Evolutionary conservation across 352 stramenopile genomes (phyloP).

Genomic region (Phytophthora cryptogea): DNA sequence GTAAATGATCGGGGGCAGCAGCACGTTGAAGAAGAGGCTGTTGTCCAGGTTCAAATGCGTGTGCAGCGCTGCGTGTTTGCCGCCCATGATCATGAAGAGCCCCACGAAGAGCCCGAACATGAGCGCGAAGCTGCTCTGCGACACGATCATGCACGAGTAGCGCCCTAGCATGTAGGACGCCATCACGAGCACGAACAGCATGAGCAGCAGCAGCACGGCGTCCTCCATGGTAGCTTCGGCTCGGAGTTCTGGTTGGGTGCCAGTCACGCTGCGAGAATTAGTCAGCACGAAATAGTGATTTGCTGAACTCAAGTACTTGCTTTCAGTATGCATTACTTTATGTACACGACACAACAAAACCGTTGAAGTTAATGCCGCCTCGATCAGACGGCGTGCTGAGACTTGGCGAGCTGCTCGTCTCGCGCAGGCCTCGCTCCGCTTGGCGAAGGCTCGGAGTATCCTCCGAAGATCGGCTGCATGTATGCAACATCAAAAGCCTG

Average conservation of each 20-base stretch:
- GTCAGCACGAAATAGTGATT: constrained; percentile 20
- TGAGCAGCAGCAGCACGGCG: constrained; percentile 78
- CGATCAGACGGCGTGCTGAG: constrained; percentile 41
- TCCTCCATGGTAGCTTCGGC: constrained; percentile 63
- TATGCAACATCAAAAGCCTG: constrained; percentile 69
- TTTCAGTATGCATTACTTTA: constrained; percentile 18
- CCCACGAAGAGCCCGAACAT: constrained; percentile 79
- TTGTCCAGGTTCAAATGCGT: constrained; percentile 87
- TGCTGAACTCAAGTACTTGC: constrained; percentile 28
- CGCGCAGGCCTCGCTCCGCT: constrained; percentile 8
- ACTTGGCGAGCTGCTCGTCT: constrained; percentile 37
- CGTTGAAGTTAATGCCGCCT: constrained; percentile 19
- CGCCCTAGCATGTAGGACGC: constrained; percentile 87
- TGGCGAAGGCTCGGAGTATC: constrained; percentile 19
- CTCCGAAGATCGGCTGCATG: constrained; percentile 84
- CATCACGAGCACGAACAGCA: constrained; percentile 90
- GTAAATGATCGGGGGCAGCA: constrained; percentile 89
- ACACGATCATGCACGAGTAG: constrained; percentile 86
- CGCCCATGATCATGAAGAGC: constrained; percentile 68
- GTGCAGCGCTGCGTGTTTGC: constrained; percentile 67
- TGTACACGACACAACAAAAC: constrained; percentile 20
- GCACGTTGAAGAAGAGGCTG: constrained; percentile 87
- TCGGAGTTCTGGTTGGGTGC: constrained; percentile 9
- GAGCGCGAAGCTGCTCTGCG: constrained; percentile 85
- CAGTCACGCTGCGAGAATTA: not conserved